Conservation (phyloP, 768 basidiomycete genomes). For the Candolleomyces eurysporus region DNA sequence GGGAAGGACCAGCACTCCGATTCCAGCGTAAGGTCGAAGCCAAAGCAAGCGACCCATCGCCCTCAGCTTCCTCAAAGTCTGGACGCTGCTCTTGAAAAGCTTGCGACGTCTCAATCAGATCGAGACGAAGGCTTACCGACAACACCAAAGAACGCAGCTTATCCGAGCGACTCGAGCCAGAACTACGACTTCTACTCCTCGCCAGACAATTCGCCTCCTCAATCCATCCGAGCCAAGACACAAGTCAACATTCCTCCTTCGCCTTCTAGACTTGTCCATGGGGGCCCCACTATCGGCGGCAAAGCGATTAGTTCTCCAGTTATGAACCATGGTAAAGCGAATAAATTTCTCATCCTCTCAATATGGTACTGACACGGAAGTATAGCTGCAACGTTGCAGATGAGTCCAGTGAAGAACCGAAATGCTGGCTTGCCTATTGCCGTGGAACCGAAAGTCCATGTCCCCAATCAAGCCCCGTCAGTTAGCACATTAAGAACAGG, state of each 20-base stretch:
- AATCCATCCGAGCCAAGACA: neutral
- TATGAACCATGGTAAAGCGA: conserved; percentile 59
- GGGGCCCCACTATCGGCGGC: conserved; percentile 49
- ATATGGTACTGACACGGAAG: conserved; percentile 6
- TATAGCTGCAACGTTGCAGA: conserved; percentile 63
- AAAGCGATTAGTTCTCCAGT: conserved; percentile 70
- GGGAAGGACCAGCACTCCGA: conserved; percentile 28
- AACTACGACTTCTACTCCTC: neutral
- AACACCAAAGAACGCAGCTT: conserved; percentile 11
- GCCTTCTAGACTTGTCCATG: conserved; percentile 43
- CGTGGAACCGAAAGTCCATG: conserved; percentile 39
- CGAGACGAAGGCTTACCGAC: conserved; percentile 36
- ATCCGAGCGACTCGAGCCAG: conserved; percentile 3
- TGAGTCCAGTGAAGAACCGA: conserved; percentile 75
- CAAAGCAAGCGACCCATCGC: conserved; percentile 55
- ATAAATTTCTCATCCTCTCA: conserved; percentile 5
- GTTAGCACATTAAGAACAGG: conserved; percentile 58
- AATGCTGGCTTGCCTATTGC: conserved; percentile 61
- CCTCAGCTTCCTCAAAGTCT: conserved; percentile 67
- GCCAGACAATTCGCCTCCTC: conserved; percentile 3
- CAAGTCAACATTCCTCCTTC: conserved; percentile 34
- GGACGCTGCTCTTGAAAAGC: conserved; percentile 67
- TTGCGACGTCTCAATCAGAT: conserved; percentile 46
- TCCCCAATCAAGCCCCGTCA: conserved; percentile 22
- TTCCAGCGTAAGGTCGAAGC: conserved; percentile 43